A percentile compares a stretch with the other conserved stretches of the same genome.
Evolutionary conservation across 2,329 filamentous ascomycete genomes (phyloP).

Genomic region (Microcyclosporella mali): DNA sequence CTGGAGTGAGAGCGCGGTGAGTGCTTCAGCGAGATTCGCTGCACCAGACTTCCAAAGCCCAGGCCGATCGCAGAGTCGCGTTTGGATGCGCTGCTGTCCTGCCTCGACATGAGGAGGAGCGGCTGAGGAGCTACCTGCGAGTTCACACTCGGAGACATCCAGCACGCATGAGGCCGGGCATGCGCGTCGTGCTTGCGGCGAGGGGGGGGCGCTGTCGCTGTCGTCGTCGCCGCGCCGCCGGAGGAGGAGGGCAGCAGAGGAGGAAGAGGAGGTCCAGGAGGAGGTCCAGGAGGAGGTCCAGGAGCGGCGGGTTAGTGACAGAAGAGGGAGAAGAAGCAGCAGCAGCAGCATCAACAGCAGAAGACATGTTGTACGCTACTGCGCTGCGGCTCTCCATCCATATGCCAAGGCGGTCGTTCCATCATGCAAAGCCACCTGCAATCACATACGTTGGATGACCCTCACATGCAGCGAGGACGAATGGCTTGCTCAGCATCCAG

Average conservation of each 20-base stretch:
- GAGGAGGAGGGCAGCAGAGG: not conserved
- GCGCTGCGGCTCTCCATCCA: no score
- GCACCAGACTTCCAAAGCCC: constrained; percentile 10
- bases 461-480: no score
- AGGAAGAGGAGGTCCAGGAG: not conserved
- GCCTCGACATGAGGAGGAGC: constrained; percentile 19
- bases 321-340: not conserved
- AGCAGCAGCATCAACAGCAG: no score
- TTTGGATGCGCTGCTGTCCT: constrained; percentile 16
- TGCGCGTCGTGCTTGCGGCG: no score
- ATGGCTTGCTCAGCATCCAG: no score
- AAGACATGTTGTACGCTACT: not conserved
- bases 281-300: no score
- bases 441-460: no score
- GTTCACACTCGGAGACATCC: constrained; percentile 15
- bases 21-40: constrained; percentile 16
- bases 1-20: constrained; percentile 6
- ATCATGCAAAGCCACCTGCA: no score
- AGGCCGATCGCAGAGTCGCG: constrained; percentile 19
- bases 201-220: not conserved
- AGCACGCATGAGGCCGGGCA: no score
- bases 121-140: constrained; percentile 20
- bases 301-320: no score
- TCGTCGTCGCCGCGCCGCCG: not conserved
- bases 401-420: no score